These are phyloP conservation scores for Rhodotorula mucilaginosa DNA, from an alignment of 1,284 basidiomycete species.

Conservation along the genomic window DNA sequence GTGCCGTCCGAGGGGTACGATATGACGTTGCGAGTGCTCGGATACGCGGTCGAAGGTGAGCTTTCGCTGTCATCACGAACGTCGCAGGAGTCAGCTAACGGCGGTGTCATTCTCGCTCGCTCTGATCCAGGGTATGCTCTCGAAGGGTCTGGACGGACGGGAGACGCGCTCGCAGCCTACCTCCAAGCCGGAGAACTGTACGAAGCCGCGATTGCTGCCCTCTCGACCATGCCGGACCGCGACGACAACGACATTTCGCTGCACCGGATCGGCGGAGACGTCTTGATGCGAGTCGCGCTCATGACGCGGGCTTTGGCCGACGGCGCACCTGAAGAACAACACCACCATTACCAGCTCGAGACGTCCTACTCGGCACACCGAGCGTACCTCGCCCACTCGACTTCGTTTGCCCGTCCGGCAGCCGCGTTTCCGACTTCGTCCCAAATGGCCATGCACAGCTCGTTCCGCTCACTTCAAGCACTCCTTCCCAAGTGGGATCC, in stretches of 20 bases:
- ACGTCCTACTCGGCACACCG: not conserved
- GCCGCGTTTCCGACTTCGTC: slow-evolving; percentile 11
- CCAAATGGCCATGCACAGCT: slow-evolving; percentile 16
- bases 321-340: no score
- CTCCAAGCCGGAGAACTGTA: slow-evolving; percentile 15
- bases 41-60: slow-evolving; percentile 23
- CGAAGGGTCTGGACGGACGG: slow-evolving; percentile 1
- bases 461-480: slow-evolving; percentile 13
- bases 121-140: slow-evolving; percentile 17
- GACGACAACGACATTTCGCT: slow-evolving; percentile 26
- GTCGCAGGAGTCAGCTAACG: not conserved
- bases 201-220: slow-evolving; percentile 10
- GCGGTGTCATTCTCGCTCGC: not conserved
- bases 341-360: not conserved
- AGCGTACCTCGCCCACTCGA: slow-evolving; percentile 1
- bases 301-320: not conserved
- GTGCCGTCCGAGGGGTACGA: slow-evolving; percentile 24
- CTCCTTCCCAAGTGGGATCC: not conserved
- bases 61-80: not conserved
- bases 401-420: not conserved
- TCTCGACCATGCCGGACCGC: not conserved
- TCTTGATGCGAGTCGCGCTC: not conserved
- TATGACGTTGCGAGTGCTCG: slow-evolving; percentile 27
- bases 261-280: slow-evolving; percentile 28
- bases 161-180: slow-evolving; percentile 5